A percentile compares a stretch with the other conserved stretches of the same genome.
Conservation (phyloP, 2,329 filamentous ascomycete species). For the Fusarium musae region DNA sequence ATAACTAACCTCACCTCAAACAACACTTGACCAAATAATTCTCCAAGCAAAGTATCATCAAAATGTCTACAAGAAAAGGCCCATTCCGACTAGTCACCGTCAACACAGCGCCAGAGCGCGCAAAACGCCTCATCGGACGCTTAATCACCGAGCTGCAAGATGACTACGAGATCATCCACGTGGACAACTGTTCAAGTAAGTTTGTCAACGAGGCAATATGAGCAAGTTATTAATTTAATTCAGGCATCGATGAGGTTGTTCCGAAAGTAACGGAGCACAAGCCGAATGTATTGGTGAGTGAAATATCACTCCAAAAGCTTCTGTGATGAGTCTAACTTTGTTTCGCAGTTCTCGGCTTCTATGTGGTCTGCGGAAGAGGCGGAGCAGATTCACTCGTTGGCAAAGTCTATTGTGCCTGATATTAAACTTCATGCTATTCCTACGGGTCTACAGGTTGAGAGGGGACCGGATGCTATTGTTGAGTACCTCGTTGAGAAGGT, state of each 20-base stretch:
- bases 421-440: constrained; percentile 17
- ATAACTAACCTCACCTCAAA: neutral
- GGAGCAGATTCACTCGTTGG: constrained; percentile 7
- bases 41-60: rapidly evolving
- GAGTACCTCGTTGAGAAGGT: constrained; percentile 19
- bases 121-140: constrained; percentile 12
- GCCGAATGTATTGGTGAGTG: neutral
- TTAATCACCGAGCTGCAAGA: constrained; percentile 1
- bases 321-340: rapidly evolving
- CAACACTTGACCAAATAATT: neutral
- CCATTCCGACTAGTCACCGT: constrained; percentile 6
- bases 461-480: constrained; percentile 11
- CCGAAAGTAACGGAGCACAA: constrained; percentile 14
- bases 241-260: constrained; percentile 17
- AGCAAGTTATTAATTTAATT: rapidly evolving
- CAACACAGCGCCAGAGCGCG: constrained; percentile 12
- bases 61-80: constrained; percentile 5
- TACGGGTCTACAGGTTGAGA: constrained; percentile 7
- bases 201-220: rapidly evolving
- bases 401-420: constrained; percentile 14
- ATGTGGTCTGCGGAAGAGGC: constrained; percentile 15
- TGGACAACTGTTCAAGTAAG: constrained; percentile 10
- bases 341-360: constrained; percentile 5
- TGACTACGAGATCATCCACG: constrained; percentile 12
- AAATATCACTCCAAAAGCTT: rapidly evolving